These are phyloP conservation scores for Podospora sp. DNA, from an alignment of 495 filamentous ascomycete genomes.

Conservation along the genomic window DNA sequence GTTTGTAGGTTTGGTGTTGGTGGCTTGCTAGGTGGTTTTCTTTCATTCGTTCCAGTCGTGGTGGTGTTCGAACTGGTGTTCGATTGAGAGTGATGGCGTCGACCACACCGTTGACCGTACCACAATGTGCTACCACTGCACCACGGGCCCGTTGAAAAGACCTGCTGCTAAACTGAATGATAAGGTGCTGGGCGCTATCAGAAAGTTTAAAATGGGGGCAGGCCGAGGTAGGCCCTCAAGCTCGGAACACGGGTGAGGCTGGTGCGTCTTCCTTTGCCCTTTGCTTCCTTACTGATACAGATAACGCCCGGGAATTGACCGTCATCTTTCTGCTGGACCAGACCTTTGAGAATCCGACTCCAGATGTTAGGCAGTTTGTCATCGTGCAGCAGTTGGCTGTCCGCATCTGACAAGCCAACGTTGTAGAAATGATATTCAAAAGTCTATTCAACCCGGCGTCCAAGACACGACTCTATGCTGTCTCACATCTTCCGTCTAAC, in stretches of 20 bases:
- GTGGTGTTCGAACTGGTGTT: too few species aligned
- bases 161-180: not conserved
- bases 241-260: not conserved
- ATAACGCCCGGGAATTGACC: too few species aligned
- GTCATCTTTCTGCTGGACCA: too few species aligned
- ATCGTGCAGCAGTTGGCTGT: too few species aligned
- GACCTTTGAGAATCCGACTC: too few species aligned
- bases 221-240: not conserved
- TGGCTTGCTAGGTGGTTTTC: too few species aligned
- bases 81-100: too few species aligned
- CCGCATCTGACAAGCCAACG: too few species aligned
- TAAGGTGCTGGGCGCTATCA: not conserved
- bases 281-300: not conserved
- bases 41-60: too few species aligned
- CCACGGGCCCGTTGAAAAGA: not conserved
- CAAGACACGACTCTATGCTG: not conserved
- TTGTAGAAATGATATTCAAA: not conserved
- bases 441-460: not conserved
- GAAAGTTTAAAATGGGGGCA: not conserved
- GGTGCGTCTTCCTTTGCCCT: not conserved
- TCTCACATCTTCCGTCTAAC: constrained; percentile 73
- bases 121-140: not conserved
- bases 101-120: not conserved
- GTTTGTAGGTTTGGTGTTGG: too few species aligned
- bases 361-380: too few species aligned